Percentiles rank a stretch among this genome's conserved stretches.
phyloP scores from a whole-genome alignment of 768 basidiomycete species.

The Phanerochaete sordida region DNA sequence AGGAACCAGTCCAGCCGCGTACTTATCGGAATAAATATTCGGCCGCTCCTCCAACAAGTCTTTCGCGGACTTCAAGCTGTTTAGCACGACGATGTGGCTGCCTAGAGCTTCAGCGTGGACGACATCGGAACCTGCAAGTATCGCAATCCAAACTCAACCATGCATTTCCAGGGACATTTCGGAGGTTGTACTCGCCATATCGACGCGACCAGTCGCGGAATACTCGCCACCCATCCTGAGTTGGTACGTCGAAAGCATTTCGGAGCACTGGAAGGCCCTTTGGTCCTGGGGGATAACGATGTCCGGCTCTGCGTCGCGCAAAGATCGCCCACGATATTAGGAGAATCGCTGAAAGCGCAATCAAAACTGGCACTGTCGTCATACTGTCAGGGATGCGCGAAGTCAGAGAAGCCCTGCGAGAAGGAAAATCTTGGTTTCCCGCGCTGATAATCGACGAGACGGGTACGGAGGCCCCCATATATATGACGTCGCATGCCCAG shows the following conservation, averaged over 20 bases:
- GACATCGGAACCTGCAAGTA: constrained; percentile 10
- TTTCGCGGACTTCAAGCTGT: constrained; percentile 16
- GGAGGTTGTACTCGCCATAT: constrained; percentile 1
- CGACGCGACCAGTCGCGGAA: constrained; percentile 14
- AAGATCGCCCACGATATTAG: too few species aligned
- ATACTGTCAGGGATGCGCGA: too few species aligned
- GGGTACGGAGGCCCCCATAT: too few species aligned
- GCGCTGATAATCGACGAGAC: too few species aligned
- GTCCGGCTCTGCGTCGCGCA: too few species aligned
- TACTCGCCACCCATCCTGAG: constrained; percentile 7
- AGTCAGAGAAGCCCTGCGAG: too few species aligned
- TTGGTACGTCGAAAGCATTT: constrained; percentile 17
- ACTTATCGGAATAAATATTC: constrained; percentile 15
- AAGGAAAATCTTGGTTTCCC: too few species aligned
- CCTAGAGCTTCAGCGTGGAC: constrained; percentile 19
- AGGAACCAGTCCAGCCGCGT: background rate
- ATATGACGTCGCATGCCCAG: too few species aligned
- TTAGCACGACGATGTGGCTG: constrained; percentile 17
- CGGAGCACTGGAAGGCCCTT: constrained; percentile 13
- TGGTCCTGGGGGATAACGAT: constrained; percentile 15
- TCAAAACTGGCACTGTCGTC: too few species aligned
- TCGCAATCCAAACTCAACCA: background rate
- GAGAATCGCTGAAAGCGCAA: too few species aligned
- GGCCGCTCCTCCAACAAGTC: constrained; percentile 27
- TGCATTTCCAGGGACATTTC: background rate